A percentile compares a stretch with the other conserved stretches of the same genome.
Conservation (phyloP, 2,329 filamentous ascomycete species). For the Beauveria caledonica region DNA sequence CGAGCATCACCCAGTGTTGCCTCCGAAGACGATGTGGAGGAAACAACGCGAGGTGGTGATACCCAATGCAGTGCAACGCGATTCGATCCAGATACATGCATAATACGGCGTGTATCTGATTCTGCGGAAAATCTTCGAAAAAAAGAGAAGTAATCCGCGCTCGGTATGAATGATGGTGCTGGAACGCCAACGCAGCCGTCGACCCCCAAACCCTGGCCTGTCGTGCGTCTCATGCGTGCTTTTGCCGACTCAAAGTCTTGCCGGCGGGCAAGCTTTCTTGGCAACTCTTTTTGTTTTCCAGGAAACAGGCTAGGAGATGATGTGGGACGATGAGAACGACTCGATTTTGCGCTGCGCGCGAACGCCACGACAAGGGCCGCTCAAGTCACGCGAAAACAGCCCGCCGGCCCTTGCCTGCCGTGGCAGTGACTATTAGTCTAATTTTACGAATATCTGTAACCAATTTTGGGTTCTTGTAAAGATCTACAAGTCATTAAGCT, state of each 20-base stretch:
- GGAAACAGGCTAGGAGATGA: background rate
- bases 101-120: too few species aligned
- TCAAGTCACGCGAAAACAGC: background rate
- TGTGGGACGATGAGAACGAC: background rate
- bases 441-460: background rate
- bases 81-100: background rate
- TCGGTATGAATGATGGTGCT: background rate
- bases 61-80: background rate
- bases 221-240: background rate
- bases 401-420: background rate
- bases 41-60: conserved; percentile 3
- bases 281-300: background rate
- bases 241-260: background rate
- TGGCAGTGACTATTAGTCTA: background rate
- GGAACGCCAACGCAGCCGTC: background rate
- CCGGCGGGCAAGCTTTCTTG: background rate
- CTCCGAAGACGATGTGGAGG: background rate
- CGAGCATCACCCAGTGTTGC: background rate
- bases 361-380: conserved; percentile 1
- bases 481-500: too few species aligned
- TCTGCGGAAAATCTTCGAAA: background rate
- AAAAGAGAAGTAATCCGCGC: background rate
- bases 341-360: background rate
- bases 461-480: background rate
- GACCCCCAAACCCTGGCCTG: background rate